These are phyloP conservation scores for Apiospora saccharicola DNA, from an alignment of 2,329 filamentous ascomycete genomes.

Conservation along the genomic window DNA sequence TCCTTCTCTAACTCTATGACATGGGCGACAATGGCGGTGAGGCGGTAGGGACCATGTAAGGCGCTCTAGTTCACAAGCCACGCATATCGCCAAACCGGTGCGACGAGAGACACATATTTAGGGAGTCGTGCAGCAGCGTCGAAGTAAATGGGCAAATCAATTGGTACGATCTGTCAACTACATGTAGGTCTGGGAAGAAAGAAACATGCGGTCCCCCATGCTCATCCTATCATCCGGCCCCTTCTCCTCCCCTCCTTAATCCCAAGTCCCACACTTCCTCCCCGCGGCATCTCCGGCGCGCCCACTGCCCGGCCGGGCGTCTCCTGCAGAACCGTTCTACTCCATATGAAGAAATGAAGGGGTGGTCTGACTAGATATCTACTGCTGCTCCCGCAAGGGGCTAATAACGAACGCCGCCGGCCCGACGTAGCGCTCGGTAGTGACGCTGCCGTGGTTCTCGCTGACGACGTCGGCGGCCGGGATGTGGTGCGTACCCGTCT, in stretches of 20 bases:
- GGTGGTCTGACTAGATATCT: not conserved
- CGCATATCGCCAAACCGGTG: not conserved
- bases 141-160: not conserved
- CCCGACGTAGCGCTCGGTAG: slow-evolving; percentile 21
- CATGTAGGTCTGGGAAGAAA: no score
- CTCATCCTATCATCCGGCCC: not conserved
- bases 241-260: not conserved
- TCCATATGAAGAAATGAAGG: not conserved
- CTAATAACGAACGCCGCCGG: slow-evolving; percentile 9
- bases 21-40: not conserved
- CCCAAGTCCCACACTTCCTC: not conserved
- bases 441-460: slow-evolving; percentile 22
- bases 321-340: no score
- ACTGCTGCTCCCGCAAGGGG: not conserved
- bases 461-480: slow-evolving; percentile 12
- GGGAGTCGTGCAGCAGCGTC: not conserved
- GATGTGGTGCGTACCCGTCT: slow-evolving; percentile 22
- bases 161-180: not conserved
- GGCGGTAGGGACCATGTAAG: not conserved
- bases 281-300: not conserved
- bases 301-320: not conserved
- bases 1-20: not conserved
- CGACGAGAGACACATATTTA: not conserved
- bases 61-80: slow-evolving; percentile 10
- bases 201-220: no score